Percentiles rank a stretch among this genome's conserved stretches.
Conservation (phyloP, 208 protist genomes). For the Borovskyia barvae region DNA sequence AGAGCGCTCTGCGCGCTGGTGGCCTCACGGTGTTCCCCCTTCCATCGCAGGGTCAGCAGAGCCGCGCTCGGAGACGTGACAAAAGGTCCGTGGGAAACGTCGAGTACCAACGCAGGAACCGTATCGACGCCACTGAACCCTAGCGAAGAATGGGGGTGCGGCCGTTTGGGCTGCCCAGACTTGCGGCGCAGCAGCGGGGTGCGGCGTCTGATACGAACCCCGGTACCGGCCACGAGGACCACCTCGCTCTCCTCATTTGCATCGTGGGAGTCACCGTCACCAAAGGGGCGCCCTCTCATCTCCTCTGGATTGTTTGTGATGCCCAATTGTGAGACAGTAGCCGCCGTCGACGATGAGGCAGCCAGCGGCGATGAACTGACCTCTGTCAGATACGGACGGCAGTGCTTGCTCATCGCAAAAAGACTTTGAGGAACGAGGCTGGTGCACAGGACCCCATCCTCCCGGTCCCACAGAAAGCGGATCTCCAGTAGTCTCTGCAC, state of each 20-base stretch:
- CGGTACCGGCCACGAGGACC: constrained; percentile 23
- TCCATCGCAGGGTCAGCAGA: constrained; percentile 72
- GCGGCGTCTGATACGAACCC: constrained; percentile 16
- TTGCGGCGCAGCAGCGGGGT: constrained; percentile 11
- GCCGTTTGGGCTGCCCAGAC: constrained; percentile 34
- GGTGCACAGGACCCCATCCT: constrained; percentile 63
- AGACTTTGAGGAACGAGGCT: constrained; percentile 60
- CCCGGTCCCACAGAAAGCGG: constrained; percentile 83
- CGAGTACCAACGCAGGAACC: constrained; percentile 63
- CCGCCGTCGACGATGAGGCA: neutral
- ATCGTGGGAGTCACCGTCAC: neutral
- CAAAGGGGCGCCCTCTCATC: too few species aligned
- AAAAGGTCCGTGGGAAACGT: constrained; percentile 72
- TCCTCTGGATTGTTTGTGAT: neutral
- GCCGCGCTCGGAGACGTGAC: constrained; percentile 44
- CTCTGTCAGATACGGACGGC: constrained; percentile 40
- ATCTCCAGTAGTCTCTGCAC: constrained; percentile 66
- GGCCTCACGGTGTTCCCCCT: constrained; percentile 57
- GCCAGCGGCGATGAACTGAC: neutral
- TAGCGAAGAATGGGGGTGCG: constrained; percentile 24
- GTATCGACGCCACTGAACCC: constrained; percentile 76
- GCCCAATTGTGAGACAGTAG: neutral
- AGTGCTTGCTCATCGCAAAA: constrained; percentile 54
- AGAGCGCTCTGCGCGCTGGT: constrained; percentile 52
- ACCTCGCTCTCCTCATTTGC: constrained; percentile 13